Percentiles rank a stretch among this genome's conserved stretches.
Conservation (phyloP, 2,329 filamentous ascomycete species). For the Diaporthe ilicicola region DNA sequence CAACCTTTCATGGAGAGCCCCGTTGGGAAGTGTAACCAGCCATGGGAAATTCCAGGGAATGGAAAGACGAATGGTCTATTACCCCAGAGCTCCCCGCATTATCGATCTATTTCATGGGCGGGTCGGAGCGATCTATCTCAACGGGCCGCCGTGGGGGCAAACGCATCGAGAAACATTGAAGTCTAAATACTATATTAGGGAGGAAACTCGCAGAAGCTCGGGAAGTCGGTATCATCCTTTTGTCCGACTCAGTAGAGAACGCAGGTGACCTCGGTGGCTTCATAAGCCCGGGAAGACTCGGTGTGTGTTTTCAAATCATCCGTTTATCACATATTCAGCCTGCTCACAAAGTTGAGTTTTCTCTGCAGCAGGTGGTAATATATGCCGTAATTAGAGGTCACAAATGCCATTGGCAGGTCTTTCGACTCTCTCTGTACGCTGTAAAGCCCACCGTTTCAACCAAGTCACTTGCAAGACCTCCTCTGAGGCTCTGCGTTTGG, state of each 20-base stretch:
- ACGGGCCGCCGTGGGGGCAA: neutral
- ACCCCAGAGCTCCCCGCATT: conserved; percentile 3
- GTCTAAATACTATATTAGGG: no score
- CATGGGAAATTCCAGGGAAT: neutral
- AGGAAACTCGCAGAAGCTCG: neutral
- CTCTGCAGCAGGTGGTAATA: no score
- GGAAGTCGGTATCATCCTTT: neutral
- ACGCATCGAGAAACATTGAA: neutral
- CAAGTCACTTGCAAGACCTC: no score
- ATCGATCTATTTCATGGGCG: neutral
- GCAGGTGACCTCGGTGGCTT: neutral
- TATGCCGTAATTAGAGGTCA: no score
- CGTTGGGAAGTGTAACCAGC: neutral
- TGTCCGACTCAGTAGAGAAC: neutral
- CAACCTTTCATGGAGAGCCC: neutral
- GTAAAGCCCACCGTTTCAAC: no score
- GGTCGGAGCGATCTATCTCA: neutral
- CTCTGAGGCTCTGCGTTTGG: no score
- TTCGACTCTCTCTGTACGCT: no score
- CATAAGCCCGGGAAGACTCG: neutral
- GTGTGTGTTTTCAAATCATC: no score
- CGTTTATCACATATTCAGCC: no score
- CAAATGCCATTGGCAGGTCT: no score
- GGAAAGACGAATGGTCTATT: neutral
- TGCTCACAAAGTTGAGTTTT: no score